These are phyloP conservation scores for Kwoniella botswanensis DNA, from an alignment of 768 basidiomycete genomes.

Conservation along the genomic window DNA sequence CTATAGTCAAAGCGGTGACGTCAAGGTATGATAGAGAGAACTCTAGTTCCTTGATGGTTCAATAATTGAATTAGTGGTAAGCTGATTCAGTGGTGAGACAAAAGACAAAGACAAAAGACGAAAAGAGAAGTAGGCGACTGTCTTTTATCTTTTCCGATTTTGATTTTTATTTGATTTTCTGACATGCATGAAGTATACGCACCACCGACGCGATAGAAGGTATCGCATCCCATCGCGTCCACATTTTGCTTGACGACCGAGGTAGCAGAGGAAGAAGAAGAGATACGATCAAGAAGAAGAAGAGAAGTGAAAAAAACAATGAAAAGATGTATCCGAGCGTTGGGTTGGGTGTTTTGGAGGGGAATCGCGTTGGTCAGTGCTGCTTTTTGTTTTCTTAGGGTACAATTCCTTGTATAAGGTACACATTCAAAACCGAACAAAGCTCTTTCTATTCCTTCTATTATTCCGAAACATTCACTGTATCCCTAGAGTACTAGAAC, in stretches of 20 bases:
- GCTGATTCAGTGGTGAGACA: neutral
- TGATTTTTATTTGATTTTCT: neutral
- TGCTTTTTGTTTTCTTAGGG: neutral
- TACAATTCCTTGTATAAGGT: neutral
- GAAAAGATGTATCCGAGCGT: constrained; percentile 6
- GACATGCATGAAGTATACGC: neutral
- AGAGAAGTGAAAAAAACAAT: neutral
- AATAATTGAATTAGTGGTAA: neutral
- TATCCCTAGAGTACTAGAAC: no score
- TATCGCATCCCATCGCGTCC: no score
- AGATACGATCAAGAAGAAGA: neutral
- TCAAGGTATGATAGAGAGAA: neutral
- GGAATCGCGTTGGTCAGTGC: constrained; percentile 10
- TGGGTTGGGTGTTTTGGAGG: neutral
- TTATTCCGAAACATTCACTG: neutral
- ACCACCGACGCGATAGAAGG: neutral
- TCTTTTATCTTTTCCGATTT: neutral
- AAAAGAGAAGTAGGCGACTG: constrained; percentile 2
- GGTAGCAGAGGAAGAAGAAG: neutral
- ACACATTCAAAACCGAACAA: neutral
- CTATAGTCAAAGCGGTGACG: neutral
- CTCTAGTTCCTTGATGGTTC: neutral
- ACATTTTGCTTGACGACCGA: constrained; percentile 6
- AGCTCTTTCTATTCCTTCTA: neutral
- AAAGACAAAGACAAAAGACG: constrained; percentile 4